Evolutionary conservation across 1,284 basidiomycete genomes (phyloP), one percentile per base, ranked within the genome.

Genomic region (Rhizoctonia solani): DNA sequence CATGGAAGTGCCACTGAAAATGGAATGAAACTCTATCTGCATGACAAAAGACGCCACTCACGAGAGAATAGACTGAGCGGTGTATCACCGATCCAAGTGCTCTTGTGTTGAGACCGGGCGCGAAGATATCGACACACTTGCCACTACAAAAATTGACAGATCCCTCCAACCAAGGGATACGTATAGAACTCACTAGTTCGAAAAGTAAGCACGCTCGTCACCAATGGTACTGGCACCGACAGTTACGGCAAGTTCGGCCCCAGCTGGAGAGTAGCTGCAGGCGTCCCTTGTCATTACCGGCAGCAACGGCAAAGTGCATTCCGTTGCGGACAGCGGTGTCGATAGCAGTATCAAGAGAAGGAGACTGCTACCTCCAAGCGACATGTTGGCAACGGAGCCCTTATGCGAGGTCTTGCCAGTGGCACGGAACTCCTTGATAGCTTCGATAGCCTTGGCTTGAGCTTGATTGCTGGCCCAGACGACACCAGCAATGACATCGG

Each of bases 351-450:
- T 86, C 84, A 49, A 85, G 81, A 39, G 83, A 79, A 67, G 80
- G 79, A 52, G 81, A 81, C 76, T 84, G 71, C 83, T 83, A 73
- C 85, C 85, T 55, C 85, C 84, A 58, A 86, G 81, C 52, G 82
- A 84, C 85, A 86, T 85, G 80, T 83, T 85, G 74, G 83, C 83
- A 71, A 85, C 83, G 53, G 83, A 83, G 32, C 84, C 84, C 78
- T 83, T 83, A 81, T 84, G 81, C 75, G 80, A 80, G 71, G 82
- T 82, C 71, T 79, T 79, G 68, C 79, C 79, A 21, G n/a, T 79
- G 63, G 73, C 72, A 47, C 75, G 76, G 69, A 79, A 71, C 72
- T 80, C 77, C 46, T 61, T 61, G 58, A 61, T 61, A n/a, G 58
- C 58, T 41, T 61, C 5, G 46, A 61, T 61, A 23, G 58, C 58